These are phyloP conservation scores for Cladophialophora psammophila DNA, from an alignment of 2,329 filamentous ascomycete genomes.

Conservation along the genomic window DNA sequence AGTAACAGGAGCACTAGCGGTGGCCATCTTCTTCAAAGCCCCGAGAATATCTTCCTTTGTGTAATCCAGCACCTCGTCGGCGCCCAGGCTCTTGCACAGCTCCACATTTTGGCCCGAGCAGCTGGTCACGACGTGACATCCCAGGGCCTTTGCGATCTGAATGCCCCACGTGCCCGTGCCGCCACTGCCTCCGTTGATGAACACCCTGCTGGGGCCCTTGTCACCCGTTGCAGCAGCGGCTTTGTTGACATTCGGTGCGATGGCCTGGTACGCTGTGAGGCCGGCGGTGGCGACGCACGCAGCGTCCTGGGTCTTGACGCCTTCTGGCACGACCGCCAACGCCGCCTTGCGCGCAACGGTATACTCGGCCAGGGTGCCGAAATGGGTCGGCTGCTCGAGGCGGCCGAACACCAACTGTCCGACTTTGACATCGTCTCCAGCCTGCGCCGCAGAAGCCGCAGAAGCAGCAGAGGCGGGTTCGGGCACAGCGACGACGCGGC, in stretches of 20 bases:
- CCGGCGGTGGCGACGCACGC: slow-evolving; percentile 57
- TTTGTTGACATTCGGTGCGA: slow-evolving; percentile 55
- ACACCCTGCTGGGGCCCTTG: slow-evolving; percentile 55
- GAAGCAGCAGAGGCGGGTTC: slow-evolving; percentile 4
- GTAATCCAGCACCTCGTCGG: slow-evolving; percentile 71
- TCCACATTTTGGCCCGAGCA: slow-evolving; percentile 67
- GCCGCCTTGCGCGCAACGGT: slow-evolving; percentile 46
- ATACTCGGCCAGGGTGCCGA: slow-evolving; percentile 57
- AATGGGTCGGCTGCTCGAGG: slow-evolving; percentile 42
- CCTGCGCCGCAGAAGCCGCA: no score
- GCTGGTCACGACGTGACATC: slow-evolving; percentile 65
- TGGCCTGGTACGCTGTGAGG: slow-evolving; percentile 57
- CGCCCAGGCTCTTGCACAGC: slow-evolving; percentile 65
- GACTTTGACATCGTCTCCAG: slow-evolving; percentile 39
- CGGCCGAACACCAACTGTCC: slow-evolving; percentile 59
- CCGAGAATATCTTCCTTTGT: slow-evolving; percentile 57
- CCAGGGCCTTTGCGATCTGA: slow-evolving; percentile 68
- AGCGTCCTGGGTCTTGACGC: slow-evolving; percentile 52
- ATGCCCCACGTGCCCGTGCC: slow-evolving; percentile 67
- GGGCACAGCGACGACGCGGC: slow-evolving; percentile 50
- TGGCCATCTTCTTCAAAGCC: slow-evolving; percentile 50
- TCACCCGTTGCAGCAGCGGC: slow-evolving; percentile 45
- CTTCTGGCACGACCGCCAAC: slow-evolving; percentile 53
- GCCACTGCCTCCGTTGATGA: slow-evolving; percentile 71
- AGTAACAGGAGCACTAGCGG: neutral